Base-by-base conservation (phyloP, 768 basidiomycete genomes). In the Galerina sulciceps region DNA sequence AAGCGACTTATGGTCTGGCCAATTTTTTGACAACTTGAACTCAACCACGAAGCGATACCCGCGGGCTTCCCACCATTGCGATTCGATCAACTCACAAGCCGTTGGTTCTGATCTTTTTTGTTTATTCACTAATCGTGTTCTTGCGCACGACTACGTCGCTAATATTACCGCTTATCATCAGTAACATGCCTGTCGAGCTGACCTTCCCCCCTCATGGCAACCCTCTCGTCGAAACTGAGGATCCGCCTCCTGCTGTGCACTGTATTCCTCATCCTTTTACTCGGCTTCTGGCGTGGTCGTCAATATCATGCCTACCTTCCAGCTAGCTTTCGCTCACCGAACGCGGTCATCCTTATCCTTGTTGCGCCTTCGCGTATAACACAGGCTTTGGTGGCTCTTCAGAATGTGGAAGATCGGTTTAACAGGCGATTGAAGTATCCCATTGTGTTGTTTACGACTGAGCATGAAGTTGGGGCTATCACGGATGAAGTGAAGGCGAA, bases 391-490 rank as follows among this genome's bases (percentile, higher is more conserved):
- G 48, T 69, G 36, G 70, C 71, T 2, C 67, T 71, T 10, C 59
- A 61, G 38, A 73, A 73, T 51, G 67, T 70, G 35, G 70, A 73
- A 41, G 68, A 69, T 31, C 66, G 70, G 10, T 73, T 73, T 44
- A 73, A 73, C 48, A 64, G 69, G 9, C 59, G 70, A 15, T 59
- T 73, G 0, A 67, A 70, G 57, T 73, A 73, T 41, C 70, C 70
- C 23, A 70, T 70, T 31, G 55, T 73, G 13, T 63, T 73, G 1
- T 69, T 73, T 53, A 71, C 66, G 50, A 67, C 65, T 1, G 68
- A 68, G 53, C 65, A 68, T 17, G 68, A 69, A 48, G 55, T 46
- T 17, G 58, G 55, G 2, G 57, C 57, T 51, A 63, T 73, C 18
- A 68, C 62, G 1, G 65, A 67, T 4, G 62, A 70, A 23, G 56